phyloP scores from a whole-genome alignment of 2,329 filamentous ascomycete genomes.

The Talaromyces sp. region DNA sequence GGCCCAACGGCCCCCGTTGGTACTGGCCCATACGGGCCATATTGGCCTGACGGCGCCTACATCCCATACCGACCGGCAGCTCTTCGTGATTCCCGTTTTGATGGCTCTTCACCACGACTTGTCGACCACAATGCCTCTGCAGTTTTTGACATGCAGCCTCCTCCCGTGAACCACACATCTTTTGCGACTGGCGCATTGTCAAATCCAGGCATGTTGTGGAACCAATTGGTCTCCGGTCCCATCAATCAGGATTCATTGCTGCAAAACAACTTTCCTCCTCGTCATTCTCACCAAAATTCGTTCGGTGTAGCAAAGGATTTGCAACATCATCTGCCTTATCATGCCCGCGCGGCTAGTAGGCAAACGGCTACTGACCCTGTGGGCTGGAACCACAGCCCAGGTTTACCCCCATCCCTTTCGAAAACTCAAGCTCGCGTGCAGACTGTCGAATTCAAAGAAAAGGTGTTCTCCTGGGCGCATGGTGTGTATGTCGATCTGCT shows the following conservation, averaged over 20 bases:
- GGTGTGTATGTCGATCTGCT: slow-evolving; percentile 67
- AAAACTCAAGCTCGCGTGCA: slow-evolving; percentile 21
- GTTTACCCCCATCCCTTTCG: slow-evolving; percentile 12
- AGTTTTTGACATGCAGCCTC: slow-evolving; percentile 20
- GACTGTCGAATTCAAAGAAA: slow-evolving; percentile 59
- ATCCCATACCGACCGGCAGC: slow-evolving; percentile 57
- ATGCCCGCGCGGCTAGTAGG: slow-evolving; percentile 19
- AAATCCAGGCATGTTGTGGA: slow-evolving; percentile 25
- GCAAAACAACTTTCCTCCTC: slow-evolving; percentile 32
- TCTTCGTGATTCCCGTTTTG: slow-evolving; percentile 48
- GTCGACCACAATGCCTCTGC: slow-evolving; percentile 18
- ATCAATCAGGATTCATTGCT: slow-evolving; percentile 23
- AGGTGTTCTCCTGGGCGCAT: slow-evolving; percentile 64
- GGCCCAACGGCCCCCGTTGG: slow-evolving; percentile 56
- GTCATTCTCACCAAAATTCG: slow-evolving; percentile 29
- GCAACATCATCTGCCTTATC: slow-evolving; percentile 21
- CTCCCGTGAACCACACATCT: slow-evolving; percentile 17
- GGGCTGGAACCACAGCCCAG: slow-evolving; percentile 22
- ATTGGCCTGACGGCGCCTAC: slow-evolving; percentile 60
- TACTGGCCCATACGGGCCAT: slow-evolving; percentile 54
- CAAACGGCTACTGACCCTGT: slow-evolving; percentile 18
- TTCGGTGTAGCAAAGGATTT: slow-evolving; percentile 20
- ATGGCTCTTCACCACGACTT: slow-evolving; percentile 20
- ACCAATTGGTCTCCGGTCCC: slow-evolving; percentile 21
- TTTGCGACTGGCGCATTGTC: slow-evolving; percentile 21